Conservation (phyloP, 768 basidiomycete genomes). For the Chalciporus piperatus region DNA sequence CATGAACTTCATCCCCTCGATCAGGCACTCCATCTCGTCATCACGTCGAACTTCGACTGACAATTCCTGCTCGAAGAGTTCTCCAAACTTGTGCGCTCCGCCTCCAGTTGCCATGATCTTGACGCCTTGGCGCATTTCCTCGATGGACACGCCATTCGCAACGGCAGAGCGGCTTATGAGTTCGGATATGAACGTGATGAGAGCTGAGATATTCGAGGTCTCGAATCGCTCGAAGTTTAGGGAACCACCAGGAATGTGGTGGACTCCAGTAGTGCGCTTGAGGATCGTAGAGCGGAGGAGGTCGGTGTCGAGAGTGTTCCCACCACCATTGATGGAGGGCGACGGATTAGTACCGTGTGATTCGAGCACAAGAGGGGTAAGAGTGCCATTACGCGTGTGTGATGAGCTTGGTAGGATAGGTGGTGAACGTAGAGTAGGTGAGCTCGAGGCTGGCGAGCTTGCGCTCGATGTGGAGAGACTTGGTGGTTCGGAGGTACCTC, state of each 20-base stretch:
- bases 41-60: slow-evolving; percentile 85
- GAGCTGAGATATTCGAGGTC: slow-evolving; percentile 81
- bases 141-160: slow-evolving; percentile 82
- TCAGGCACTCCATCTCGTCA: slow-evolving; percentile 99
- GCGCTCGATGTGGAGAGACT: slow-evolving; percentile 39
- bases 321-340: slow-evolving; percentile 9
- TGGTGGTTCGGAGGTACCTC: slow-evolving; percentile 49
- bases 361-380: slow-evolving; percentile 78
- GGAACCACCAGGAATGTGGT: slow-evolving; percentile 91
- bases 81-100: slow-evolving; percentile 93
- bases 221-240: slow-evolving; percentile 98
- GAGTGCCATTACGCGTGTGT: slow-evolving; percentile 59
- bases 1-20: slow-evolving; percentile 94
- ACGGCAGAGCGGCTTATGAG: slow-evolving; percentile 85
- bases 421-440: slow-evolving; percentile 17
- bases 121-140: slow-evolving; percentile 88
- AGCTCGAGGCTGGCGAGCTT: slow-evolving; percentile 21
- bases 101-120: slow-evolving; percentile 99
- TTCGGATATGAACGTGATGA: slow-evolving; percentile 82
- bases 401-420: slow-evolving; percentile 27
- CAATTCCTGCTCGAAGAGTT: slow-evolving; percentile 68
- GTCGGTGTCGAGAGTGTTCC: slow-evolving; percentile 35
- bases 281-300: slow-evolving; percentile 64
- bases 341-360: slow-evolving; percentile 32
- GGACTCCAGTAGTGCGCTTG: slow-evolving; percentile 52